Percentiles rank a stretch among this genome's conserved stretches.
These are phyloP conservation scores for Glonium stellatum DNA, from an alignment of 495 filamentous ascomycete genomes.

Conservation along the genomic window DNA sequence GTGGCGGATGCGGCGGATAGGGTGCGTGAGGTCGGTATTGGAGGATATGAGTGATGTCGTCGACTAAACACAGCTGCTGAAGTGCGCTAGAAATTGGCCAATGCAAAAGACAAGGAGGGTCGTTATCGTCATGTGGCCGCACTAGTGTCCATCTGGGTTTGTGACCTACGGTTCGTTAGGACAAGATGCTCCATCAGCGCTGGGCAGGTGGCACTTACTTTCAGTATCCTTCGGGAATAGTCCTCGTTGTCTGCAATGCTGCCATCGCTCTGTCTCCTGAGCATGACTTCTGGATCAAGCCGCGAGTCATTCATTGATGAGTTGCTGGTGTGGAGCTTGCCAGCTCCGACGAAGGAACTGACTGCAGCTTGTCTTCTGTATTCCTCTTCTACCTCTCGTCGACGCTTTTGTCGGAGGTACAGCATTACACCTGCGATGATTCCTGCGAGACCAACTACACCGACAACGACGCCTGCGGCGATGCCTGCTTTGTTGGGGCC, in stretches of 20 bases:
- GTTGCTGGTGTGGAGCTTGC: slow-evolving; percentile 51
- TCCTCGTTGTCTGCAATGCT: slow-evolving; percentile 98
- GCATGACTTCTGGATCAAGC: slow-evolving; percentile 79
- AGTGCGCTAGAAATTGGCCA: slow-evolving; percentile 1
- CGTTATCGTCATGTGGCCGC: slow-evolving; percentile 10
- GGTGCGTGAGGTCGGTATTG: neutral
- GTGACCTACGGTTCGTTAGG: slow-evolving; percentile 24
- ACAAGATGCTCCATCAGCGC: neutral
- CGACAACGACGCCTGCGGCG: slow-evolving; percentile 82
- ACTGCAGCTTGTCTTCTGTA: slow-evolving; percentile 68
- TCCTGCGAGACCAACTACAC: slow-evolving; percentile 61
- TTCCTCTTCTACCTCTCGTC: slow-evolving; percentile 69
- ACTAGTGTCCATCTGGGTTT: slow-evolving; percentile 17
- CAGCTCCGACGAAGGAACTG: slow-evolving; percentile 55
- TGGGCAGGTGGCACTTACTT: slow-evolving; percentile 49
- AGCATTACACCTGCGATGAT: slow-evolving; percentile 65
- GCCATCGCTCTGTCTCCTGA: slow-evolving; percentile 83
- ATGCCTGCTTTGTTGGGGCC: slow-evolving; percentile 65
- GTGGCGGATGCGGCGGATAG: slow-evolving; percentile 10
- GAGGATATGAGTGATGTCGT: neutral
- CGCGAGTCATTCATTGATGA: slow-evolving; percentile 68
- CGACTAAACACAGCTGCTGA: neutral
- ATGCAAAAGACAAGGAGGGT: slow-evolving; percentile 5
- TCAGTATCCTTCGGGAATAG: slow-evolving; percentile 90
- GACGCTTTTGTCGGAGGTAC: slow-evolving; percentile 65